Base-by-base conservation (phyloP, 495 filamentous ascomycete genomes). In the Penicillium maclennaniae region DNA sequence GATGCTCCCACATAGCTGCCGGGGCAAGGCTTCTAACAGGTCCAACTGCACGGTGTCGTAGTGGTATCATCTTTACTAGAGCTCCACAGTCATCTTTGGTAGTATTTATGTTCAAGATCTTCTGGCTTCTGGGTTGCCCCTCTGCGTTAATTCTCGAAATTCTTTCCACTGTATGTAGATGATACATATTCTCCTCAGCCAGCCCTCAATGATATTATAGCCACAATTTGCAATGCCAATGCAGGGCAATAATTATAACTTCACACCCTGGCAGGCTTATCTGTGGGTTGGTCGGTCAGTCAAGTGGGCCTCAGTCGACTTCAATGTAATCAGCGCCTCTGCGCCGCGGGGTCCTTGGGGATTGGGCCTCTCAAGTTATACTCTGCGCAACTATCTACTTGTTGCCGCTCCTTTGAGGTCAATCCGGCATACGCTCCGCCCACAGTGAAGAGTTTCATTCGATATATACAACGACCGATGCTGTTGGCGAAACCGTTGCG, bases 231-330 rank as follows among this genome's bases (percentile, higher is more conserved):
- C 16, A 66, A 68, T 49, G 62, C 47, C 20, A 51, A 59, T 20
- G 59, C 67, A 1, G 62, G 68, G 67, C 26, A 69, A 56, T 12
- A 69, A 54, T 45, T 71, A 69, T 55, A 68, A 64, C 31, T 63
- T 54, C 17, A 28, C 36, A 1, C 37, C 47, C 27, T 66, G 59
- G 58, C 25, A 60, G 16, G 55, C 61, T 9, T 71, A 57, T 52
- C 56, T 71, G 39, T 71, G 65, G 62, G 66, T 71, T 34, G 68
- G 68, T 6, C 56, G 62, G 58, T 46, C 60, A 1, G 45, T 47
- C 26, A 31, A 36, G 2, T 59, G 45, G 41, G 48, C 61, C 41
- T 61, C 49, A 7, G 57, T 65, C 9, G 62, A 69, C 14, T 71
- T 66, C 56, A 65, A 60, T 34, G 61, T 71, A 34, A 65, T 65